Evolutionary conservation across 2,329 filamentous ascomycete species (phyloP), one percentile per base, ranked within the genome.

Genomic region (Penicillium brasilianum): DNA sequence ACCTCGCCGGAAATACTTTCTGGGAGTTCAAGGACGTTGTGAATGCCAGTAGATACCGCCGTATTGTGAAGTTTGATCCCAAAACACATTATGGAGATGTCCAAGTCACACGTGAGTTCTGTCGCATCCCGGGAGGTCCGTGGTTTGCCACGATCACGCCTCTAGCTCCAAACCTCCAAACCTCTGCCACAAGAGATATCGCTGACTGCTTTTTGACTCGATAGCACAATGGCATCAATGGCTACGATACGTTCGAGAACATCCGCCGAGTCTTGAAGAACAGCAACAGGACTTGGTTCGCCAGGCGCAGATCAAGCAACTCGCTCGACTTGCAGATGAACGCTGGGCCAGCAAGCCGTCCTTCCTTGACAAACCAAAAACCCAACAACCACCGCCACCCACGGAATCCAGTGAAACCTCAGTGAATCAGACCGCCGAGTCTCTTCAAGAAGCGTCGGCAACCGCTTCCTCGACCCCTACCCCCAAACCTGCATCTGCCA

Each of bases 191-290:
- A 51, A 20, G 53, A 58, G 8, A 28, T 59, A 53, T 57, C 28
- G 18, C 68, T 72, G 48, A 72, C 57, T n/a, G n/a, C n/a, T n/a
- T 30, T 20, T n/a, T 30, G 25, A 41, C 36, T 46, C 20, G 57
- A 36, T 72, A 87, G 84, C 87, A 55, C 84, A 87, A 82, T 89
- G 87, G 87, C 85, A 87, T 70, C 87, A 89, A 77, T 89, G 87
- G 87, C 83, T 89, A 28, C 85, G 87, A 68, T 82, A 88, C 66
- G 85, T 86, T 10, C 85, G 87, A 48, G 68, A 76, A 55, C 77
- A 84, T 16, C 78, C 87, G 2, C 87, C 87, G 0, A 80, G 81
- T 1, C 71, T 89, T 53, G 71, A 82, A 66, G 87, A 89, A 74
- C 87, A 88, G 68, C 81, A 82, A 62, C 77, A 81, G 50, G 87